Conservation (phyloP, 2,329 filamentous ascomycete genomes). For the Clonostachys byssicola region DNA sequence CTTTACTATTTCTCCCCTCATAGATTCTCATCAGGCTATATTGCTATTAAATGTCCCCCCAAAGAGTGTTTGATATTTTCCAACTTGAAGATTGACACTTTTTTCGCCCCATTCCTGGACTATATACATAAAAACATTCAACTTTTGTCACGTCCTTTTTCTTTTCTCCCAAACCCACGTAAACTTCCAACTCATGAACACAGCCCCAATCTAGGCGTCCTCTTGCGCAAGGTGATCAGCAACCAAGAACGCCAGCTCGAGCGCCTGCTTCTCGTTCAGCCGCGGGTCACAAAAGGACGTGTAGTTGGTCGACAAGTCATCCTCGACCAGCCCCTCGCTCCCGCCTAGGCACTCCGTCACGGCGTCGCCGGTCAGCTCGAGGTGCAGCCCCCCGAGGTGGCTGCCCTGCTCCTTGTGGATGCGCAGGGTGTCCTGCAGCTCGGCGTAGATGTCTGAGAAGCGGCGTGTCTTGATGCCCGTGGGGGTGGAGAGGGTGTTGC, state of each 20-base stretch:
- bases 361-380: slow-evolving; percentile 92
- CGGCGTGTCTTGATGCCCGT: slow-evolving; percentile 86
- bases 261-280: slow-evolving; percentile 94
- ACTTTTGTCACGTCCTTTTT: background rate
- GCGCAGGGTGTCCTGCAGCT: slow-evolving; percentile 76
- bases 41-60: too few species aligned
- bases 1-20: too few species aligned
- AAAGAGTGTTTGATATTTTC: too few species aligned
- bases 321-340: slow-evolving; percentile 80
- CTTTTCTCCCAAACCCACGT: background rate
- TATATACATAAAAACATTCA: background rate
- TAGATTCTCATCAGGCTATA: too few species aligned
- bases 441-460: slow-evolving; percentile 85
- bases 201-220: slow-evolving; percentile 3
- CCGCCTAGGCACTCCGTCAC: slow-evolving; percentile 96
- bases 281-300: slow-evolving; percentile 94
- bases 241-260: slow-evolving; percentile 91
- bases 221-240: slow-evolving; percentile 67
- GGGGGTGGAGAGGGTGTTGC: slow-evolving; percentile 66
- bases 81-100: background rate
- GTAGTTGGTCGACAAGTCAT: slow-evolving; percentile 86
- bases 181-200: background rate
- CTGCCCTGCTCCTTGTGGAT: slow-evolving; percentile 82
- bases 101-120: background rate
- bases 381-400: slow-evolving; percentile 88